These are phyloP conservation scores for Zea luxurians DNA, from an alignment of 176 grass and related monocot genomes.

Conservation along the genomic window DNA sequence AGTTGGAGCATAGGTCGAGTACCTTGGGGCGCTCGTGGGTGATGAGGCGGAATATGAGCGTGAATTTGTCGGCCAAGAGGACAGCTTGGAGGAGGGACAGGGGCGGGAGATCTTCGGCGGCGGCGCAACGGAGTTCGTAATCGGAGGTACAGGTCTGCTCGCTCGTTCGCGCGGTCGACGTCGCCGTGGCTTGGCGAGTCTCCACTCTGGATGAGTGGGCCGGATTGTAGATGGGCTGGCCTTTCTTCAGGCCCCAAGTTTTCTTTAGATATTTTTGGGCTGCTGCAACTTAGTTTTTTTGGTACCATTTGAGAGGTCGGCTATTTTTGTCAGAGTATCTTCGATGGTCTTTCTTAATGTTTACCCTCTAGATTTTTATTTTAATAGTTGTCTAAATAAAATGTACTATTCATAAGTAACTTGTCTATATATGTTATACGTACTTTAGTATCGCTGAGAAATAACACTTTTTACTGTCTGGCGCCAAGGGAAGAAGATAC, in stretches of 20 bases:
- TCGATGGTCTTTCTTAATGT: too few relatives aligned
- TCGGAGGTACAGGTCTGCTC: constrained; percentile 41
- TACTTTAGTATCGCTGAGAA: too few relatives aligned
- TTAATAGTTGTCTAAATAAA: too few relatives aligned
- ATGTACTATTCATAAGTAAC: too few relatives aligned
- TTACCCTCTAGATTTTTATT: too few relatives aligned
- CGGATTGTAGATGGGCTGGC: constrained; percentile 25
- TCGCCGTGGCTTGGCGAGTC: constrained; percentile 19
- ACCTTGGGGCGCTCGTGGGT: constrained; percentile 96
- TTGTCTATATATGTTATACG: too few relatives aligned
- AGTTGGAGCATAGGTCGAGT: too few relatives aligned
- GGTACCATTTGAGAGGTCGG: too few relatives aligned
- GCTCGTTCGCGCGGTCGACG: constrained; percentile 36
- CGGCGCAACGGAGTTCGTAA: constrained; percentile 6
- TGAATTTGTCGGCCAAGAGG: constrained; percentile 89
- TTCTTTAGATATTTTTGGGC: background rate
- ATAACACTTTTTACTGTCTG: too few relatives aligned
- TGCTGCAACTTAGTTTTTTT: background rate
- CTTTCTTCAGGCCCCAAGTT: background rate
- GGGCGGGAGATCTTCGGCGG: constrained; percentile 64
- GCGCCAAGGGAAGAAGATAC: too few relatives aligned
- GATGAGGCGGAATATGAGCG: constrained; percentile 81
- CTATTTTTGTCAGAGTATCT: too few relatives aligned
- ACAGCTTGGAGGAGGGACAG: constrained; percentile 74
- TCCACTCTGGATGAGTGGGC: background rate